Conservation (phyloP, 2,329 filamentous ascomycete species). For the Annulohypoxylon truncatum region DNA sequence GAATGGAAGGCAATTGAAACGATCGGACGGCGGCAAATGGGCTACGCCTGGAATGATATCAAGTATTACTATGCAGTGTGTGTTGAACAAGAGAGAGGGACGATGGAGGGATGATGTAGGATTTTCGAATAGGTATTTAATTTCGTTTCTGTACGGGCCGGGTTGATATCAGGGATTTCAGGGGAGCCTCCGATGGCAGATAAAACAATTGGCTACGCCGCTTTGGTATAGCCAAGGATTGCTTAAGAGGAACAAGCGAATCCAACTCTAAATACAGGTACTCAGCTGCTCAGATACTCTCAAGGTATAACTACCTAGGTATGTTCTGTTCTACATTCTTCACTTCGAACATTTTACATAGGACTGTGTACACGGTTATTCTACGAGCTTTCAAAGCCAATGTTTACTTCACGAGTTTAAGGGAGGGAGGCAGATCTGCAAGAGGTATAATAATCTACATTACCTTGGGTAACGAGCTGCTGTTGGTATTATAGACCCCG, state of each 20-base stretch:
- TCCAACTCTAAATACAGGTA: neutral
- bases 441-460: neutral
- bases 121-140: slow-evolving; percentile 28
- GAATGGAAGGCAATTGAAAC: slow-evolving; percentile 24
- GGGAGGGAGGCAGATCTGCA: neutral
- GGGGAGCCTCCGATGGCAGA: slow-evolving; percentile 16
- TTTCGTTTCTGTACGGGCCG: slow-evolving; percentile 16
- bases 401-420: neutral
- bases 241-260: neutral
- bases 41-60: slow-evolving; percentile 19
- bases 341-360: neutral
- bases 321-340: neutral
- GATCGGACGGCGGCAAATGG: slow-evolving; percentile 43
- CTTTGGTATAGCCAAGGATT: slow-evolving; percentile 10
- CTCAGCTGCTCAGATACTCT: no score
- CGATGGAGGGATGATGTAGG: slow-evolving; percentile 20
- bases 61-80: neutral
- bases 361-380: no score
- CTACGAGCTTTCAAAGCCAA: neutral
- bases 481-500: neutral
- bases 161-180: slow-evolving; percentile 19
- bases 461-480: neutral
- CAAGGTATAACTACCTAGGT: no score
- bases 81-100: neutral
- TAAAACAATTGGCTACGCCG: slow-evolving; percentile 4